Evolutionary conservation across 1,139 yeast genomes (phyloP).

Genomic region (Taphrina deformans): DNA sequence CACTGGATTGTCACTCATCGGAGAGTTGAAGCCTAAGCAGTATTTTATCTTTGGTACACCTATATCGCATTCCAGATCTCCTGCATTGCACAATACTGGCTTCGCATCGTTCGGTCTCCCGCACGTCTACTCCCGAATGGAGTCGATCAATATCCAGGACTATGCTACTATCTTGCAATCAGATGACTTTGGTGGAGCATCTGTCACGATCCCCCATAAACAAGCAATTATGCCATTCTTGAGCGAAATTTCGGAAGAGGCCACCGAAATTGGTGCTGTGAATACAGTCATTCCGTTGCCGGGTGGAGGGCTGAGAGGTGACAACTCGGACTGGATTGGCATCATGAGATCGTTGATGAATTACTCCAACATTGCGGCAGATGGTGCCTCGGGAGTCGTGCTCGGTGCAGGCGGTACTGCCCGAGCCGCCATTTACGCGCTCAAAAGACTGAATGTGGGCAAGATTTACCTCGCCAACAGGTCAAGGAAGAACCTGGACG

Average conservation of each 20-base stretch:
- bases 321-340: slow-evolving; percentile 96
- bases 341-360: slow-evolving; percentile 62
- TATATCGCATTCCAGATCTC: slow-evolving; percentile 82
- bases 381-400: slow-evolving; percentile 59
- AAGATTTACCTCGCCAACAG: slow-evolving; percentile 80
- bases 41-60: slow-evolving; percentile 84
- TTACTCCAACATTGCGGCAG: slow-evolving; percentile 56
- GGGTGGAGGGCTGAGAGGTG: slow-evolving; percentile 61
- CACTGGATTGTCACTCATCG: slow-evolving; percentile 59
- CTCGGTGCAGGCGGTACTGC: slow-evolving; percentile 98
- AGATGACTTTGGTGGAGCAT: slow-evolving; percentile 40
- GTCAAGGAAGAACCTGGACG: slow-evolving; percentile 64
- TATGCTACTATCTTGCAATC: slow-evolving; percentile 26
- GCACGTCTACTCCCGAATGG: slow-evolving; percentile 66
- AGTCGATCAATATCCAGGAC: slow-evolving; percentile 61
- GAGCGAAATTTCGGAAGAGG: slow-evolving; percentile 60
- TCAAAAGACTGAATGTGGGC: slow-evolving; percentile 72
- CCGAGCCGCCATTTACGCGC: slow-evolving; percentile 89
- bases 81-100: slow-evolving; percentile 76
- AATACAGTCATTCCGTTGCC: slow-evolving; percentile 68
- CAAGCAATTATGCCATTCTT: slow-evolving; percentile 38
- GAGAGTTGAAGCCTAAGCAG: slow-evolving; percentile 55
- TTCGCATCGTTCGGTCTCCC: slow-evolving; percentile 74
- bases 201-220: slow-evolving; percentile 41
- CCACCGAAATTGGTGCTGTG: slow-evolving; percentile 81